Base-by-base conservation (phyloP, 495 filamentous ascomycete genomes). In the Neurospora africana region DNA sequence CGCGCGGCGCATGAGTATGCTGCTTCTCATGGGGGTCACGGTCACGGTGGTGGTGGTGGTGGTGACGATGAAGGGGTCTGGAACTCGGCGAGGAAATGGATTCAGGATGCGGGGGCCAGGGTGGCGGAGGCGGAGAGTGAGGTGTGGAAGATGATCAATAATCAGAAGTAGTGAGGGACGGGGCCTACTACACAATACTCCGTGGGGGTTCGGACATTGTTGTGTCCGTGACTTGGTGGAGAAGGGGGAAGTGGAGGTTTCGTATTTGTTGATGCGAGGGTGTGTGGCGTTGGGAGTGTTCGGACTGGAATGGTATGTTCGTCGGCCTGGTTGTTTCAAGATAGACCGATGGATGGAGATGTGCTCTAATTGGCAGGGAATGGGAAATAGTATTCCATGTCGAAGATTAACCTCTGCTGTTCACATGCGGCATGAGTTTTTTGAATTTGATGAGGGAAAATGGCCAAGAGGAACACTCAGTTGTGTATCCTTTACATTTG, bases 141-240 rank as follows among this genome's bases (percentile, higher is more conserved):
- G 82, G 86, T 91, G n/a, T 92, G 91, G 91, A 90, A 83, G 81
- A 84, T 84, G 78, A 89, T 90, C 75, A 90, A 89, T 79, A 83
- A 4, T 17, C 53, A 82, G 76, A 79, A 84, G 71, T 81, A 76
- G 70, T 70, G 36, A 40, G 19, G n/a, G 27, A n/a, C 13, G n/a
- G 30, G 67, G 23, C 21, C 23, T 58, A 9, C 37, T 11, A 36
- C 5, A 36, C 36, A 8, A 36, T 36, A 36, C 36, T 36, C 36
- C 7, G 7, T 36, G 36, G 36, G 36, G 36, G 36, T 7, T 7
- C 36, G 36, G 36, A 36, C 5, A 36, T 8, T 36, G 36, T 36
- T 8, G 36, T 39, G 13, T 39, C 38, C 11, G 38, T 39, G 39
- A 27, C 43, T 47, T 10, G 43, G n/a, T 47, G 43, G n/a, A 36